Base-by-base conservation (phyloP, 1,139 yeast species). In the Petasospora rhodanensis region DNA sequence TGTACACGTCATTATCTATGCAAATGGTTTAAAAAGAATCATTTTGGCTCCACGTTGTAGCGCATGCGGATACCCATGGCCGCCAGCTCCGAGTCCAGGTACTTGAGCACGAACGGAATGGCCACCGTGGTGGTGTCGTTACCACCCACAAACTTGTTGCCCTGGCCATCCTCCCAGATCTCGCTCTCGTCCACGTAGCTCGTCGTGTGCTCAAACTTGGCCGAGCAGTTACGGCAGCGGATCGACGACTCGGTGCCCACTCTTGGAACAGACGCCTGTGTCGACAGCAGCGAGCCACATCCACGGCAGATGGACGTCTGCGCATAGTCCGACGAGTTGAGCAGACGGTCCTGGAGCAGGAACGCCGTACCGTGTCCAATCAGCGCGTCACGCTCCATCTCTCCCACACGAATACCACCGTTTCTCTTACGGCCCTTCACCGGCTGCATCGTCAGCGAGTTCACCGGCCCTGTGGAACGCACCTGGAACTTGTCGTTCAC, bases 321-420 rank as follows among this genome's bases (percentile, higher is more conserved):
- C 1, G 97, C 77, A 66, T 93, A 93, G 62, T 91, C 99, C 14
- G 96, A 84, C 58, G 96, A 87, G 63, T 93, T 91, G 59, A 93
- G 72, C 56, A 91, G 70, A 64, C 99, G 81, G 59, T 91, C 99
- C 61, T 91, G 98, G 49, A 91, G 68, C 54, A 91, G 67, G 76
- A 76, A 91, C 1, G 98, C 87, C n/a, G 98, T 82, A 64, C 98
- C 99, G 58, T 93, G 98, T 42, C 98, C 99, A 58, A 91, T 87
- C 52, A 91, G 70, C 3, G 98, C 98, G 70, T 91, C 99, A 68
- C 98, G 84, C 67, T 91, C 99, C 99, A 91, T 91, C 63, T 91
- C 98, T 59, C 98, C 98, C 25, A 91, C 95, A 73, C 99, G 95
- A 51, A 91, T 91, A 81, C 99, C 99, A 65, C 99, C 99, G 47